Evolutionary conservation across 495 filamentous ascomycete species (phyloP), one percentile per base, ranked within the genome.

Genomic region (Talaromyces trachyspermus): DNA sequence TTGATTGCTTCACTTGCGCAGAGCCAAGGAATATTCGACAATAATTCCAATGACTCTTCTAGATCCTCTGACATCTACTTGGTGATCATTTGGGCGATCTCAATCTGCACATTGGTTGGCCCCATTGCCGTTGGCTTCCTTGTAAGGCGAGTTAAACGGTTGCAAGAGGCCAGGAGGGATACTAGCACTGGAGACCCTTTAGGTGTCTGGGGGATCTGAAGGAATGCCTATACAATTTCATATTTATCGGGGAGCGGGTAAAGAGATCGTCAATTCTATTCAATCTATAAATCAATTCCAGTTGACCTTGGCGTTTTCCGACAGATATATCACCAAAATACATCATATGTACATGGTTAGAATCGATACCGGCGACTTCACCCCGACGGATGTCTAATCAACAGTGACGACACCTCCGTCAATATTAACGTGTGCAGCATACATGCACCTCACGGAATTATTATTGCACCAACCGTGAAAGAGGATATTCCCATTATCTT

Each of bases 71-170:
- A 78, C 12, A 62, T 76, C 4, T 90, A 85, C 54, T 62, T 89
- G 2, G 65, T 88, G 6, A 74, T 83, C 0, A 74, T 81, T 0
- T 91, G 85, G 86, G 87, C 84, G 1, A 83, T 88, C 8, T 71
- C 86, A 0, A 51, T 90, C 2, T 89, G 85, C 49, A 90, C 86
- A 0, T 64, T 89, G 19, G 48, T 84, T n/a, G 85, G 86, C 0
- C 86, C 86, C 0, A 57, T 89, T 1, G 68, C 66, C 4, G 82
- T 89, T 2, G 87, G 86, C 0, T 42, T 80, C 7, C 59, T 86
- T 0, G 74, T 86, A 1, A 62, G 56, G 32, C 54, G 74, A 26
- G 69, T 78, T 19, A 69, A 62, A 53, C 63, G 39, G 24, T 49
- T 72, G 11, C 67, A 70, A 48, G 20, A 48, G 15, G 45, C 43